Evolutionary conservation across 2,329 filamentous ascomycete species (phyloP).

Genomic region (Salinomyces thailandicus): DNA sequence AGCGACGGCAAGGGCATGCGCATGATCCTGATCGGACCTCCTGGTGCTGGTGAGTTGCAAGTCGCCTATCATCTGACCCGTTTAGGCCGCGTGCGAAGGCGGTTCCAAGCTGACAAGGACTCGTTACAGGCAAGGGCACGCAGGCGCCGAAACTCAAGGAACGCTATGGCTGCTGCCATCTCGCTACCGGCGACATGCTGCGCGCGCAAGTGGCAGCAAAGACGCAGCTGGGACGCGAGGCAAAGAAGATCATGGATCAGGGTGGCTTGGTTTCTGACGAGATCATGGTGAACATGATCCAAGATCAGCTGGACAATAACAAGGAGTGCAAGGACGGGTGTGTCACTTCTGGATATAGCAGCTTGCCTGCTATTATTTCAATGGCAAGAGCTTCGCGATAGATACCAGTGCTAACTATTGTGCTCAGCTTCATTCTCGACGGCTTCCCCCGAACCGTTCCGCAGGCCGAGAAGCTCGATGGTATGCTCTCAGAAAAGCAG

Average conservation of each 20-base stretch:
- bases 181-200: conserved; percentile 98
- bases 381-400: conserved; percentile 3
- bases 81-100: background rate
- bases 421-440: conserved; percentile 75
- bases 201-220: conserved; percentile 97
- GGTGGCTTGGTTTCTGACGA: conserved; percentile 96
- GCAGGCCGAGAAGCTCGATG: conserved; percentile 88
- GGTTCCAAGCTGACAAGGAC: background rate
- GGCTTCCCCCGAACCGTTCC: conserved; percentile 95
- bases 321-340: conserved; percentile 94
- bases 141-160: conserved; percentile 98
- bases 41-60: conserved; percentile 89
- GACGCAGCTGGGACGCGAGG: conserved; percentile 84
- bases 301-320: conserved; percentile 90
- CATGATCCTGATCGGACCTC: conserved; percentile 96
- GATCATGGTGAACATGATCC: conserved; percentile 99
- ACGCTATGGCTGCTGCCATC: conserved; percentile 91
- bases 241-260: conserved; percentile 99
- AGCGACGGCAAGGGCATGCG: conserved; percentile 53
- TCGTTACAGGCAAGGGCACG: conserved; percentile 77
- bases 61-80: background rate
- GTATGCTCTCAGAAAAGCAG: conserved; percentile 69
- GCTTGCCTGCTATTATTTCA: background rate
- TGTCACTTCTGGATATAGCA: conserved; percentile 22
- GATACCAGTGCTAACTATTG: conserved; percentile 7